Conservation (phyloP, 495 filamentous ascomycete species). For the Diplogelasinospora grovesii region DNA sequence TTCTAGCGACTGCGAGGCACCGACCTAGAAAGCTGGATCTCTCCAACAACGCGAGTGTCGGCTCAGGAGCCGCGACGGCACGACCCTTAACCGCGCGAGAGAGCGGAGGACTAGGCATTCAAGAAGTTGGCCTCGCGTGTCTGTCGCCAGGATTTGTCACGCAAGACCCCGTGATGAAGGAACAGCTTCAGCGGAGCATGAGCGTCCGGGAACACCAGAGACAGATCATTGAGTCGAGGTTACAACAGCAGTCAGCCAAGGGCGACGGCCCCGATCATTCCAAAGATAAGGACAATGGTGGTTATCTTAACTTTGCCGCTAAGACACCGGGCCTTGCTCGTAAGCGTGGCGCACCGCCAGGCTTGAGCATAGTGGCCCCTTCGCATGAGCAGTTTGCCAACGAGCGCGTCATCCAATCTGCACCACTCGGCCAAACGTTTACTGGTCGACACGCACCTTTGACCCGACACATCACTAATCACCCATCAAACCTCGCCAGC, state of each 20-base stretch:
- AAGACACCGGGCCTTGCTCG: conserved; percentile 59
- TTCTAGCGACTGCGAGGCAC: conserved; percentile 63
- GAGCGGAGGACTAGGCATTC: conserved; percentile 61
- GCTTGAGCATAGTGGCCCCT: conserved; percentile 90
- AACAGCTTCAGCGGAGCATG: conserved; percentile 89
- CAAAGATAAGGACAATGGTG: conserved; percentile 45
- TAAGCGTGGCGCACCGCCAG: conserved; percentile 78
- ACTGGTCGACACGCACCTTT: conserved; percentile 80
- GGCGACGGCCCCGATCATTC: conserved; percentile 54
- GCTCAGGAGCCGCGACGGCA: conserved; percentile 53
- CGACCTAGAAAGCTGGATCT: conserved; percentile 86
- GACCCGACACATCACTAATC: conserved; percentile 76
- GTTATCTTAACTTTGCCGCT: conserved; percentile 48
- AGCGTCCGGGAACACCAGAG: conserved; percentile 91
- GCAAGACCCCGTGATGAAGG: conserved; percentile 91
- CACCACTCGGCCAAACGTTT: conserved; percentile 91
- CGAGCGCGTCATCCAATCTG: conserved; percentile 94
- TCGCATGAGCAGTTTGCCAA: conserved; percentile 93
- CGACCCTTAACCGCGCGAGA: conserved; percentile 77
- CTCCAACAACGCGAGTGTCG: conserved; percentile 60
- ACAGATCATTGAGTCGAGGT: conserved; percentile 86
- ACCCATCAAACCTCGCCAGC: conserved; percentile 76
- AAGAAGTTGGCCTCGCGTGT: conserved; percentile 90
- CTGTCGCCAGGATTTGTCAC: conserved; percentile 93
- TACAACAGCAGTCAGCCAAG: conserved; percentile 80